Base-by-base conservation (phyloP, 371 early-diverging fungal species). In the Dichotomocladium elegans region DNA sequence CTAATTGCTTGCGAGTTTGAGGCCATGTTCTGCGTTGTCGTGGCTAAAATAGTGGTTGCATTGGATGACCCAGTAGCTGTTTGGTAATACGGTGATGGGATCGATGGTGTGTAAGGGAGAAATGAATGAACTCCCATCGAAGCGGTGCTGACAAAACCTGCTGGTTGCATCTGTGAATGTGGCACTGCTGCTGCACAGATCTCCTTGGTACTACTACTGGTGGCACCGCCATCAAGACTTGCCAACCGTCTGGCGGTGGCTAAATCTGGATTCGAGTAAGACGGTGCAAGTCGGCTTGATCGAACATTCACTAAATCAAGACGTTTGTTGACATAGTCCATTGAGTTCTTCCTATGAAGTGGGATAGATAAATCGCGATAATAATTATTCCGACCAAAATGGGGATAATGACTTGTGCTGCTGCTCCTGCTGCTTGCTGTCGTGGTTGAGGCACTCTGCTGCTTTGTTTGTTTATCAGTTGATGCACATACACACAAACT, bases 201-300 rank as follows among this genome's bases (percentile, higher is more conserved):
- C 41, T 5, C 45, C 25, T 17, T 25, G 30, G 31, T 29, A 37
- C n/a, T 21, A 21, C 37, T 21, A 37, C 37, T 37, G 4, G 37
- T 9, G n/a, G 37, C 37, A 3, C 15, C 35, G 8, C 5, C 37
- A 35, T 64, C 64, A 30, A 64, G 24, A 48, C 61, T 64, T 31
- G 58, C 55, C 29, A 59, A 34, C 12, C 65, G 62, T 29, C 63
- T 55, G 43, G 64, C 65, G 34, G 68, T 47, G 26, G 71, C 57
- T 11, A 70, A 55, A 50, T 71, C 72, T 33, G 72, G 69, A 42
- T 68, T 68, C 22, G 72, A 72, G 43, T 72, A 68, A 15, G 72
- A 72, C 30, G 72, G 68, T 28, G 72, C 57, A 21, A 71, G 43
- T 31, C 70, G 55, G 12, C 48, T 54, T 21, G 30, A 25, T 42